Conservation (phyloP, 73 alveolate genomes). For the Paramecium sexaurelia region DNA sequence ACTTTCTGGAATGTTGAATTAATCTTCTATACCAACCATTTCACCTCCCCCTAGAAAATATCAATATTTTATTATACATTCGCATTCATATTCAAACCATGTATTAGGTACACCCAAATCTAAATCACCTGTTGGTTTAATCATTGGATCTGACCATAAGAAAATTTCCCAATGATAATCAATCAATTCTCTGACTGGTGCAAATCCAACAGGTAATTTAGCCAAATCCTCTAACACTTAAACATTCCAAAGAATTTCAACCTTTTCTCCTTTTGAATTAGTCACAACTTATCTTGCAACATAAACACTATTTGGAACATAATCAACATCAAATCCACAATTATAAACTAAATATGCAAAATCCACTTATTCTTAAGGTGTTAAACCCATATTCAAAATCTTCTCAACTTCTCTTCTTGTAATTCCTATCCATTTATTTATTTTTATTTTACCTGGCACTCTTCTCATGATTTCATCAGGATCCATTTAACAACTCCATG, state of each 20-base stretch:
- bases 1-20: constrained; percentile 86
- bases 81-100: constrained; percentile 92
- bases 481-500: constrained; percentile 77
- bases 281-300: constrained; percentile 91
- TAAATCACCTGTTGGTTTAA: constrained; percentile 82
- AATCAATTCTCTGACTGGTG: constrained; percentile 85
- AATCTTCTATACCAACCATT: constrained; percentile 76
- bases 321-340: constrained; percentile 86
- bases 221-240: constrained; percentile 86
- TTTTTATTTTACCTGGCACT: constrained; percentile 79
- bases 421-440: constrained; percentile 59
- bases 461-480: constrained; percentile 94
- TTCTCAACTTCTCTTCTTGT: constrained; percentile 91
- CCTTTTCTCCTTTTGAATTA: constrained; percentile 93
- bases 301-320: constrained; percentile 84
- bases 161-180: constrained; percentile 95
- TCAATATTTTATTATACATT: constrained; percentile 67
- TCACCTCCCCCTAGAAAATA: constrained; percentile 67
- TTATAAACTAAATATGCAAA: constrained; percentile 83
- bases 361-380: constrained; percentile 92
- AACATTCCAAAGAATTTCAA: constrained; percentile 90
- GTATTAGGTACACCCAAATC: constrained; percentile 93
- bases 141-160: constrained; percentile 88
- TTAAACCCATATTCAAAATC: constrained; percentile 80
- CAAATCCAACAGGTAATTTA: constrained; percentile 73